Conservation (phyloP, 2,329 filamentous ascomycete species). For the Xenosphaeropsis pyriputrescens region DNA sequence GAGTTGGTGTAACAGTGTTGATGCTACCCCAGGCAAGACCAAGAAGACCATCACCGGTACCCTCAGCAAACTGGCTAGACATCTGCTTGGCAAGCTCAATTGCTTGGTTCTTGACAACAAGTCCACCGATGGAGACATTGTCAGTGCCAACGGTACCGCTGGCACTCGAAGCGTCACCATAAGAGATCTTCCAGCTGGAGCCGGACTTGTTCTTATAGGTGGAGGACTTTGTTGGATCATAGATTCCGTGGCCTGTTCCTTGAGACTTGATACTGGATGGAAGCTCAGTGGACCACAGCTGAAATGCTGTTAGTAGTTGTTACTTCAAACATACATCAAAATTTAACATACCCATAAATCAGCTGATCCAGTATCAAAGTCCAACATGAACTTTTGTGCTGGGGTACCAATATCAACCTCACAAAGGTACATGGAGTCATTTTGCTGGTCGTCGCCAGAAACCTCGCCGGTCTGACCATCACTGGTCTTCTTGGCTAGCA, state of each 20-base stretch:
- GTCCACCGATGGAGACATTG: conserved; percentile 42
- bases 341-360: conserved; percentile 45
- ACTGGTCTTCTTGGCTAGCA: conserved; percentile 30
- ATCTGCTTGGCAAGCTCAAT: conserved; percentile 48
- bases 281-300: conserved; percentile 41
- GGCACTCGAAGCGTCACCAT: conserved; percentile 54
- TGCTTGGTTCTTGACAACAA: conserved; percentile 44
- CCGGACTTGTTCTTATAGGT: conserved; percentile 35
- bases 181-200: conserved; percentile 48
- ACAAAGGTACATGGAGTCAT: conserved; percentile 51
- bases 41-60: conserved; percentile 47
- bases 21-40: conserved; percentile 51
- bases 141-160: conserved; percentile 52
- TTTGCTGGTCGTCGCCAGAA: conserved; percentile 48
- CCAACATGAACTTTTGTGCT: conserved; percentile 41
- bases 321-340: neutral
- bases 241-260: conserved; percentile 33
- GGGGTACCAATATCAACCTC: conserved; percentile 51
- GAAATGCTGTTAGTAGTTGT: neutral
- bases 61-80: conserved; percentile 39
- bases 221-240: conserved; percentile 43
- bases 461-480: conserved; percentile 29
- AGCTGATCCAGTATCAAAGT: conserved; percentile 58
- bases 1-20: conserved; percentile 42
- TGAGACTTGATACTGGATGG: conserved; percentile 18